A percentile compares a stretch with the other conserved stretches of the same genome.
phyloP scores from a whole-genome alignment of 495 filamentous ascomycete species.

The Friedmanniomyces simplex region DNA sequence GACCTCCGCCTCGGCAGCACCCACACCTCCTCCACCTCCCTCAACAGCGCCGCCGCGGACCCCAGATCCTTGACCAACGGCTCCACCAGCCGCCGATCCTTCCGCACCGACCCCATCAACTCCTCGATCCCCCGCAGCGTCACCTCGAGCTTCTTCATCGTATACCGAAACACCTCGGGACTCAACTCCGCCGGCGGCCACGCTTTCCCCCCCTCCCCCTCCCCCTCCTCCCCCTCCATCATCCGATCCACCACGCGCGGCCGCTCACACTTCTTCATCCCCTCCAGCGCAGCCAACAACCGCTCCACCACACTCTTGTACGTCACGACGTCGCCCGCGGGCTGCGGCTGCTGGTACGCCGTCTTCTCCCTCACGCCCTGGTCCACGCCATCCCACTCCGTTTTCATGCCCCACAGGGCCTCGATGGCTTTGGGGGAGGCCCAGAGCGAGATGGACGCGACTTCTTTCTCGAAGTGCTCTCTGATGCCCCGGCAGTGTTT shows the following conservation, averaged over 20 bases:
- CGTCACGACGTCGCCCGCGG: not conserved
- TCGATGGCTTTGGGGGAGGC: not conserved
- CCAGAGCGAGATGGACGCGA: not conserved
- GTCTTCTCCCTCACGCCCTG: not conserved
- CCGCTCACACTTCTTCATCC: not conserved
- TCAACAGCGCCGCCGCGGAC: not conserved
- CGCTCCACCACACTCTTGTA: not conserved
- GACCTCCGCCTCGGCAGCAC: not conserved
- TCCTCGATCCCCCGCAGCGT: slow-evolving; percentile 5
- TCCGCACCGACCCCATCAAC: slow-evolving; percentile 2
- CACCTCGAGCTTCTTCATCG: slow-evolving; percentile 1
- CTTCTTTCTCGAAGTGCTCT: slow-evolving; percentile 4
- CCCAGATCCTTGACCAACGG: slow-evolving; percentile 6
- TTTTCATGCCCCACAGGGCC: slow-evolving; percentile 1
- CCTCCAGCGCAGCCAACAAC: not conserved
- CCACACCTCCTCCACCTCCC: slow-evolving; percentile 1
- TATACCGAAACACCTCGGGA: not conserved
- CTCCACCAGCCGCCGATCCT: slow-evolving; percentile 7
- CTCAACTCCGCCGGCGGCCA: slow-evolving; percentile 61
- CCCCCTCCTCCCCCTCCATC: slow-evolving; percentile 86
- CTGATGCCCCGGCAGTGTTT: slow-evolving; percentile 4
- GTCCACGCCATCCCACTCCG: slow-evolving; percentile 6
- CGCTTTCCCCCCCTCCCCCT: too few species aligned
- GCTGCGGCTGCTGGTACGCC: not conserved
- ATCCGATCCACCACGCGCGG: slow-evolving; percentile 62